Evolutionary conservation across 768 basidiomycete genomes (phyloP), one percentile per base, ranked within the genome.

Genomic region (Amanita exitialis): DNA sequence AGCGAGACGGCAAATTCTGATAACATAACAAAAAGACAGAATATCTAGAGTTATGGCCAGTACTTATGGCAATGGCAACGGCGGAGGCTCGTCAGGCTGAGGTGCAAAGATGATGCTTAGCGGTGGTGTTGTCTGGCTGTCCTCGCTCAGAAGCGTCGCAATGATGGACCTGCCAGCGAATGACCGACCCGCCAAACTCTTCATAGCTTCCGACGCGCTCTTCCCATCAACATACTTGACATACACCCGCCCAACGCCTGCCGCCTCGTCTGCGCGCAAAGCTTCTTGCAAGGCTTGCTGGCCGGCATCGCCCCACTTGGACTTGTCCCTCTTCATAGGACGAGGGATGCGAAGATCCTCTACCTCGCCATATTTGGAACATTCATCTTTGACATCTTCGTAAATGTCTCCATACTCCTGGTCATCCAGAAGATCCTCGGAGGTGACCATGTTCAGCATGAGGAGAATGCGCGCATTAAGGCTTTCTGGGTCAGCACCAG

Each of bases 361-460:
- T 20, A 97, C 86, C 3, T 62, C 61, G 8, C 93, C 94, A 61
- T 83, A 92, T 58, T 77, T 84, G 6, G 74, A 74, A 58, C 87
- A 92, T 68, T 97, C 93, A 51, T 91, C 86, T 62, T 86, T 90
- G 64, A 98, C 82, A 62, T 99, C 96, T 62, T 96, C 93, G 54
- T 89, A 82, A 52, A 99, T 79, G 59, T 99, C 96, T 20, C 82
- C 81, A 64, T 96, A 99, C 61, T 99, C 96, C 53, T 83, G 72
- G 62, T 98, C 95, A 59, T 91, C 83, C 15, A 77, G 65, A 43
- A 99, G 78, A 61, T 99, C 96, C 41, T 99, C 96, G 1, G 89
- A 65, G 0, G 88, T 89, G 56, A 99, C 92, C 96, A 99, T 99
- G 77, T 98, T 99, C 61, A 99, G 71, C 86, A 99, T 88, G 64